Evolutionary conservation across 352 stramenopile genomes (phyloP), one percentile per base, ranked within the genome.

Genomic region (Thraustochytrium sp.): DNA sequence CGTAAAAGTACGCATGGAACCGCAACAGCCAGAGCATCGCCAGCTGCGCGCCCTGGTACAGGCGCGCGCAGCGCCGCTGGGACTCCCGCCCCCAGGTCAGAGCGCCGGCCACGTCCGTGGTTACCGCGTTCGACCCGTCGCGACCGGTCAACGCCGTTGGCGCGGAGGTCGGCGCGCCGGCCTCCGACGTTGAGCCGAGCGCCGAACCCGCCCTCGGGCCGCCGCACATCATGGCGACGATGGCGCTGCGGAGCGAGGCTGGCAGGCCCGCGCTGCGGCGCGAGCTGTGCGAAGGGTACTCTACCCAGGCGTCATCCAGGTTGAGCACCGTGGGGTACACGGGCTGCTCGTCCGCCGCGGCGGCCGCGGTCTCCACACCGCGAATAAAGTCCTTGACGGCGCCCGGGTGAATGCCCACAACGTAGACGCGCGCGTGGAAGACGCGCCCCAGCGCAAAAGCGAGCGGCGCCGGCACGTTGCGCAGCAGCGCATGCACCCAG

Each of bases 1-100:
- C 68, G 38, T 80, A 80, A 26, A 80, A 80, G 53, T 63, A 80
- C 5, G n/a, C 23, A 34, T 80, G 68, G 37, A 80, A 80, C 23
- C 68, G 68, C 16, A 72, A 1, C 13, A 80, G 51, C 68, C 68
- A 80, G 5, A 80, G 23, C 68, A 80, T 61, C 21, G 40, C 42
- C 21, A 42, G 5, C 31, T 53, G 34, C 23, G 40, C 40, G 68
- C 68, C 44, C 53, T 80, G 9, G 53, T 65, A 80, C 3, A 80
- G 53, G 23, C 53, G 34, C 13, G 31, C 31, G 68, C 68, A 80
- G 26, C 44, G 13, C 51, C n/a, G 26, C 0, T 37, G 68, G 3
- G 68, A 42, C 21, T 46, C 68, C 21, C 18, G 18, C 21, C 68
- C 46, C 68, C 68, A 80, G 23, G 11, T 13, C 26, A 72, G 46